These are phyloP conservation scores for Aspergillus oerlinghausenensis DNA, from an alignment of 2,329 filamentous ascomycete species.

Conservation along the genomic window DNA sequence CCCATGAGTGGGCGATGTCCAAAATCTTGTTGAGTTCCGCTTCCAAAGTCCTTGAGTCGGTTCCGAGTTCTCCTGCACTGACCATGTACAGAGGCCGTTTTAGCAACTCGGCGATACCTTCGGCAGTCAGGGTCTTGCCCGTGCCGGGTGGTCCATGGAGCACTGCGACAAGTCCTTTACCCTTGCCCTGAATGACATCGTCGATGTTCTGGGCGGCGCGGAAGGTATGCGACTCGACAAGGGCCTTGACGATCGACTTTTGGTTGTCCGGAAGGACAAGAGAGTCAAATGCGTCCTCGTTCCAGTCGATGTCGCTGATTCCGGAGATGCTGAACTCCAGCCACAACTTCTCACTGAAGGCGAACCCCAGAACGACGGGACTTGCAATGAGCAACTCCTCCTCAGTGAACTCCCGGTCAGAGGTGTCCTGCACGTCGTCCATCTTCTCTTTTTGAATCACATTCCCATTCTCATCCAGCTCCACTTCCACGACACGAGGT, in stretches of 20 bases:
- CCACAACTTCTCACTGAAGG: slow-evolving; percentile 86
- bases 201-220: slow-evolving; percentile 77
- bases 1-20: slow-evolving; percentile 81
- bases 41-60: slow-evolving; percentile 69
- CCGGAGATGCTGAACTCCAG: slow-evolving; percentile 79
- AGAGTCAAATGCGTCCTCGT: slow-evolving; percentile 74
- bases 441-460: slow-evolving; percentile 56
- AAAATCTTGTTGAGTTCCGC: slow-evolving; percentile 75
- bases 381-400: slow-evolving; percentile 82
- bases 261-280: slow-evolving; percentile 65
- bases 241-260: slow-evolving; percentile 68
- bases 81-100: slow-evolving; percentile 80
- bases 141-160: slow-evolving; percentile 83
- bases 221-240: slow-evolving; percentile 81
- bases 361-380: slow-evolving; percentile 79
- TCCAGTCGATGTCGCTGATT: slow-evolving; percentile 78
- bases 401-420: slow-evolving; percentile 61
- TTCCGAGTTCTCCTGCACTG: slow-evolving; percentile 75
- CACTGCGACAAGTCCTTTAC: slow-evolving; percentile 76
- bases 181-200: slow-evolving; percentile 77
- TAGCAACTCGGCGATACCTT: slow-evolving; percentile 78
- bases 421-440: slow-evolving; percentile 39
- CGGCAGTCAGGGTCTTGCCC: slow-evolving; percentile 82
- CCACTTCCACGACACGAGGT: slow-evolving; percentile 50
- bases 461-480: slow-evolving; percentile 52